phyloP scores from a whole-genome alignment of 805 yeast genomes.

The Lipomyces starkeyi region DNA sequence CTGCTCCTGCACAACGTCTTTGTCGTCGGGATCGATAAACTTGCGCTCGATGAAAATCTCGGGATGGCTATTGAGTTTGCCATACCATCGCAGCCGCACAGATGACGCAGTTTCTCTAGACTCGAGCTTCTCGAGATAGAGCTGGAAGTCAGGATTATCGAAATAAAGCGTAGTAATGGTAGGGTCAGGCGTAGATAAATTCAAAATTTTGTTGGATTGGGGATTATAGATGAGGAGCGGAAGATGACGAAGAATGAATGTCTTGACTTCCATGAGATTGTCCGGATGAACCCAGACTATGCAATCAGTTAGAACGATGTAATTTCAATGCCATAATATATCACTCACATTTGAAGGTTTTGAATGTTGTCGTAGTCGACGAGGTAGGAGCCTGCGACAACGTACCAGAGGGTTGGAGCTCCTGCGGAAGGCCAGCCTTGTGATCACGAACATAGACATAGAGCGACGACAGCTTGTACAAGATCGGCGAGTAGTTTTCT shows the following conservation, averaged over 20 bases:
- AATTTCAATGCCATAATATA: background rate
- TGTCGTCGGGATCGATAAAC: constrained; percentile 53
- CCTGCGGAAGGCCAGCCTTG: constrained; percentile 44
- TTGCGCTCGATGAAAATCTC: constrained; percentile 84
- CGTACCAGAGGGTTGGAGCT: constrained; percentile 31
- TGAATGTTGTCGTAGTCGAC: constrained; percentile 42
- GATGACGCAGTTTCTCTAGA: constrained; percentile 59
- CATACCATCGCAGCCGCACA: constrained; percentile 88
- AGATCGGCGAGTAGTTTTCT: constrained; percentile 91
- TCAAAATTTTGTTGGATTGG: constrained; percentile 51
- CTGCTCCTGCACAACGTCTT: constrained; percentile 51
- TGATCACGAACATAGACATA: constrained; percentile 84
- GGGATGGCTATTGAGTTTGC: constrained; percentile 75
- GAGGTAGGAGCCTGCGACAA: constrained; percentile 26
- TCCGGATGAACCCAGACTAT: constrained; percentile 99
- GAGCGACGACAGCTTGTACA: constrained; percentile 75
- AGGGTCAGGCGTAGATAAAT: constrained; percentile 61
- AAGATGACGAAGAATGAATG: constrained; percentile 89
- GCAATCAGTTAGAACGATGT: background rate
- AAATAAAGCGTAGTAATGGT: constrained; percentile 85
- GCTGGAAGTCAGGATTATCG: constrained; percentile 80
- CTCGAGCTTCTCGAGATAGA: constrained; percentile 81
- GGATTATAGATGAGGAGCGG: constrained; percentile 84
- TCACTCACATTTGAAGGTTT: constrained; percentile 44
- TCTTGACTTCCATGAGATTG: constrained; percentile 94